A percentile compares a stretch with the other conserved stretches of the same genome.
These are phyloP conservation scores for Wallemia hederae DNA, from an alignment of 1,284 basidiomycete species.

Conservation along the genomic window DNA sequence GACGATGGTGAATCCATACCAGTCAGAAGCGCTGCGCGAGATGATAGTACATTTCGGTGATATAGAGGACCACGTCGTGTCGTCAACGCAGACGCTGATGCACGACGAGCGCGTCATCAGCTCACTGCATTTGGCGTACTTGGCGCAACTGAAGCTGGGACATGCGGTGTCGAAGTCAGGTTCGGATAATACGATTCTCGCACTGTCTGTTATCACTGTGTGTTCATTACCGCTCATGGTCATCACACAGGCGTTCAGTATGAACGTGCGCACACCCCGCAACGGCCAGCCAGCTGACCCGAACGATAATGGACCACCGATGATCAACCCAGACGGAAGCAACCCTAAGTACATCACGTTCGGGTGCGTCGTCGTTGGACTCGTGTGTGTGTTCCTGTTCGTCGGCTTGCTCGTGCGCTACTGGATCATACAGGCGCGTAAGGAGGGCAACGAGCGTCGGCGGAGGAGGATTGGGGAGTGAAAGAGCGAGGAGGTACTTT, in stretches of 20 bases:
- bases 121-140: constrained; percentile 59
- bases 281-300: constrained; percentile 14
- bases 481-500: too few relatives aligned
- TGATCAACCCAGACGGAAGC: constrained; percentile 11
- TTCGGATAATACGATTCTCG: constrained; percentile 35
- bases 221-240: constrained; percentile 38
- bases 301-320: neutral
- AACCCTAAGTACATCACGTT: constrained; percentile 13
- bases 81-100: constrained; percentile 53
- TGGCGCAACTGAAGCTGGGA: constrained; percentile 39
- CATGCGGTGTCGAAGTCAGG: constrained; percentile 30
- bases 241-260: constrained; percentile 28
- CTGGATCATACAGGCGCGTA: constrained; percentile 14
- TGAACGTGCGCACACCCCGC: constrained; percentile 25
- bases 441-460: constrained; percentile 7
- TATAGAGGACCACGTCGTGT: constrained; percentile 76
- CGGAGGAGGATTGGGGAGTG: neutral
- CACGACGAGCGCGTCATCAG: constrained; percentile 69
- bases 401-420: constrained; percentile 15
- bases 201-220: constrained; percentile 35
- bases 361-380: constrained; percentile 11
- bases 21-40: constrained; percentile 19
- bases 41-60: constrained; percentile 72
- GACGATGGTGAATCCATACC: constrained; percentile 17
- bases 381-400: constrained; percentile 12